These are phyloP conservation scores for Tolypocladium inflatum DNA, from an alignment of 2,329 filamentous ascomycete species.

Conservation along the genomic window DNA sequence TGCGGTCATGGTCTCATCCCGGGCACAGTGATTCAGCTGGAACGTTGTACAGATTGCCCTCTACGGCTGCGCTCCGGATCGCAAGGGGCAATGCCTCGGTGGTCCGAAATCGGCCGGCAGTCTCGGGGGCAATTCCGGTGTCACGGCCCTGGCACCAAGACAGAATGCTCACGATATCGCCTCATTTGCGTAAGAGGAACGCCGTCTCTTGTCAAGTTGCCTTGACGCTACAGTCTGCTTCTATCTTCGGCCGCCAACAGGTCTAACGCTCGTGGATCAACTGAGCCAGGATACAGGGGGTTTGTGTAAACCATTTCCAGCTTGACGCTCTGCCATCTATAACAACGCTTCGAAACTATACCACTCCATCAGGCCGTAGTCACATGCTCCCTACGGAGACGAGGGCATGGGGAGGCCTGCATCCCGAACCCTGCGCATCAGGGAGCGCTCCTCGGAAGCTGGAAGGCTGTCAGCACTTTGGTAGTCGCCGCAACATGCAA, in stretches of 20 bases:
- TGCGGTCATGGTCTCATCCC: not conserved
- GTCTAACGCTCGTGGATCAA: not conserved
- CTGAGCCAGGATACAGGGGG: not conserved
- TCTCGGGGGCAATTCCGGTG: not conserved
- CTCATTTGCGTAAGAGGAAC: not conserved
- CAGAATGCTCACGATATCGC: not conserved
- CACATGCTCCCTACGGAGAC: not conserved
- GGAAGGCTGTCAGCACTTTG: not conserved
- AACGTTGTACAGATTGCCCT: not conserved
- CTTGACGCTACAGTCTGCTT: not conserved
- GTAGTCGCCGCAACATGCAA: not conserved
- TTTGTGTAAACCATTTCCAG: not conserved
- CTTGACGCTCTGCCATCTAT: not conserved
- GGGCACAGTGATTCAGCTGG: no score
- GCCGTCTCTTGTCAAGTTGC: not conserved
- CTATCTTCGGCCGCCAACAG: not conserved
- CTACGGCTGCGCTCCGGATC: not conserved
- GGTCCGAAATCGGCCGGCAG: not conserved
- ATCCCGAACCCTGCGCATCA: slow-evolving; percentile 3
- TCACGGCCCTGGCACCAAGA: not conserved
- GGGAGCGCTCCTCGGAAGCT: slow-evolving; percentile 5
- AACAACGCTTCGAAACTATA: not conserved
- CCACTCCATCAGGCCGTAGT: not conserved
- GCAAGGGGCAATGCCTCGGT: not conserved
- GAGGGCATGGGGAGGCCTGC: slow-evolving; percentile 6